Evolutionary conservation across 2,329 filamentous ascomycete genomes (phyloP).

Genomic region (Ophiobolus disseminans): DNA sequence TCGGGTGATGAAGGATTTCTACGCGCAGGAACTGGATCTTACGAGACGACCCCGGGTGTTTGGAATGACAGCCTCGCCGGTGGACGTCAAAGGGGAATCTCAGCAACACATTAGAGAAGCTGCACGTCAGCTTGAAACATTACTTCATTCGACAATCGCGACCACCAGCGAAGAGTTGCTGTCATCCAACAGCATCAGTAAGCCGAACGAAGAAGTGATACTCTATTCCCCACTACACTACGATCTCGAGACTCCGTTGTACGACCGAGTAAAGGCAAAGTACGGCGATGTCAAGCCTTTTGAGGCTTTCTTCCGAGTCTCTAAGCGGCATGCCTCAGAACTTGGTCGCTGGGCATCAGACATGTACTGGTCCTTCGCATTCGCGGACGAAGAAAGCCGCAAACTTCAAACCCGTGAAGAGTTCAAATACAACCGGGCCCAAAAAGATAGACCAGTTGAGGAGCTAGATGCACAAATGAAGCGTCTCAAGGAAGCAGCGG

Average conservation of each 20-base stretch:
- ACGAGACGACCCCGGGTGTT: conserved; percentile 75
- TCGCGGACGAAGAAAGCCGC: conserved; percentile 67
- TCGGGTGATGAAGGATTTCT: conserved; percentile 86
- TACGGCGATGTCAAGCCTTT: conserved; percentile 63
- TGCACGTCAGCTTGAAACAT: conserved; percentile 73
- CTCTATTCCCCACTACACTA: conserved; percentile 61
- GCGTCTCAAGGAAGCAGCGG: conserved; percentile 65
- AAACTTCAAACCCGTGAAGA: conserved; percentile 67
- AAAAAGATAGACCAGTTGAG: conserved; percentile 38
- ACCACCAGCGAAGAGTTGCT: conserved; percentile 71
- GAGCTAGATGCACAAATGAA: conserved; percentile 61
- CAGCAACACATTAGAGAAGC: conserved; percentile 71
- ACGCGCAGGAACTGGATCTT: conserved; percentile 59
- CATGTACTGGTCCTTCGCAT: conserved; percentile 74
- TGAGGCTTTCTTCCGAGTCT: conserved; percentile 64
- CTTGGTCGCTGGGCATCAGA: conserved; percentile 88
- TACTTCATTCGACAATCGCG: conserved; percentile 83
- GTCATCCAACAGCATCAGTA: conserved; percentile 64
- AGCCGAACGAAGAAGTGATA: conserved; percentile 66
- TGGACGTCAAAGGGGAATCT: conserved; percentile 70
- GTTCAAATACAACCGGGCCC: conserved; percentile 38
- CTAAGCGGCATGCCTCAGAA: conserved; percentile 66
- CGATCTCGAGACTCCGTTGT: conserved; percentile 70
- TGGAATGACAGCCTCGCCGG: conserved; percentile 96
- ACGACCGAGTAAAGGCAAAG: conserved; percentile 60